phyloP scores from a whole-genome alignment of 139 green algal genomes.

The Penium margaritaceum region DNA sequence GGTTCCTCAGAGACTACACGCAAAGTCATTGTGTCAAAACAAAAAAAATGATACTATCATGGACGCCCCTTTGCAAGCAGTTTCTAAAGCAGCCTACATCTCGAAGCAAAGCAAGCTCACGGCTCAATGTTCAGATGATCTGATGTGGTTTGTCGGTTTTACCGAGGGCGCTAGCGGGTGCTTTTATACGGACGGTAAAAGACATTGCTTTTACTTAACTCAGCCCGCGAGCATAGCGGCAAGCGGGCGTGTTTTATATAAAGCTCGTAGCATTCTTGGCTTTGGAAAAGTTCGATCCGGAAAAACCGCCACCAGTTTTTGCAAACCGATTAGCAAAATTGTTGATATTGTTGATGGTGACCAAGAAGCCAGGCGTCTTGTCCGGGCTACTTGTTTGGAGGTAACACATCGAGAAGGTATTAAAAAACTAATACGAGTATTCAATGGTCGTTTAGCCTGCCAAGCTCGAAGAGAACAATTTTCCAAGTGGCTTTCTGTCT shows the following conservation, averaged over 20 bases:
- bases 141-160: constrained; percentile 5
- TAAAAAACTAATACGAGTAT: background rate
- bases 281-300: background rate
- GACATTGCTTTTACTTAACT: background rate
- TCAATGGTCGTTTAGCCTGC: background rate
- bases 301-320: no score
- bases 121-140: no score
- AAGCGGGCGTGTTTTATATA: constrained; percentile 5
- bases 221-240: no score
- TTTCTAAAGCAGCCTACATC: background rate
- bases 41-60: background rate
- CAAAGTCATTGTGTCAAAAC: constrained; percentile 1
- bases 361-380: no score
- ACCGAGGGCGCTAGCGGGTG: background rate
- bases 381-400: background rate
- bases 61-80: background rate
- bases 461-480: background rate
- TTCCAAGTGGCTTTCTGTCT: background rate
- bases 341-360: no score
- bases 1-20: constrained; percentile 3
- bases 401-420: background rate
- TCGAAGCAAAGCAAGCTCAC: background rate
- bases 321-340: no score
- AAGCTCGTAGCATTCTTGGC: background rate
- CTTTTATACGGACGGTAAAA: constrained; percentile 6